These are phyloP conservation scores for Lodderomyces beijingensis DNA, from an alignment of 1,139 yeast genomes.

Conservation along the genomic window DNA sequence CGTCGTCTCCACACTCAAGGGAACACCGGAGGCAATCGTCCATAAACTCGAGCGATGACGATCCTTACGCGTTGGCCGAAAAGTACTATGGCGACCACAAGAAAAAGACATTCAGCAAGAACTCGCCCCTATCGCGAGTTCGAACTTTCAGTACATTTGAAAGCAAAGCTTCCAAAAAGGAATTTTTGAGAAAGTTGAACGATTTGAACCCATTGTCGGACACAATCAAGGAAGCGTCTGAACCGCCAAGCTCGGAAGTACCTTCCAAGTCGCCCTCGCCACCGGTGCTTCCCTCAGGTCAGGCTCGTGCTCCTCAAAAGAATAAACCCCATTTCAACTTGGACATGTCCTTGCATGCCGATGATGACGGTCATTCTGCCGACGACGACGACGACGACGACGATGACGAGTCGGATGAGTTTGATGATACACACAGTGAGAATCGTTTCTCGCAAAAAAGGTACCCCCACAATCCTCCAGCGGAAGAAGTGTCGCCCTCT, in stretches of 20 bases:
- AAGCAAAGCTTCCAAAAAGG: conserved; percentile 14
- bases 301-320: background rate
- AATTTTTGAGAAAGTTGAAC: conserved; percentile 10
- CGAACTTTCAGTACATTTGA: conserved; percentile 51
- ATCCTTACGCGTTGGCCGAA: conserved; percentile 67
- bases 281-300: conserved; percentile 1
- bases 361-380: conserved; percentile 4
- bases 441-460: background rate
- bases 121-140: conserved; percentile 34
- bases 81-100: conserved; percentile 60
- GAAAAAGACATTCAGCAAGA: conserved; percentile 42
- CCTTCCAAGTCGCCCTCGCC: conserved; percentile 10
- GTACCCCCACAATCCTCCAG: background rate
- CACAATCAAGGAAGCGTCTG: conserved; percentile 10
- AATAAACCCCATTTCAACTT: conserved; percentile 6
- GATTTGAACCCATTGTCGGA: conserved; percentile 8
- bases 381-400: conserved; percentile 6
- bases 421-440: conserved; percentile 2
- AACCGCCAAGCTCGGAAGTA: conserved; percentile 8
- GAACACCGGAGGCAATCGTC: conserved; percentile 19
- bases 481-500: conserved; percentile 2
- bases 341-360: conserved; percentile 4
- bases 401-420: background rate
- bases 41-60: conserved; percentile 37
- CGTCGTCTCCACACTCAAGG: conserved; percentile 1